phyloP scores from a whole-genome alignment of 2,329 filamentous ascomycete genomes.

The Trichoderma gracile region DNA sequence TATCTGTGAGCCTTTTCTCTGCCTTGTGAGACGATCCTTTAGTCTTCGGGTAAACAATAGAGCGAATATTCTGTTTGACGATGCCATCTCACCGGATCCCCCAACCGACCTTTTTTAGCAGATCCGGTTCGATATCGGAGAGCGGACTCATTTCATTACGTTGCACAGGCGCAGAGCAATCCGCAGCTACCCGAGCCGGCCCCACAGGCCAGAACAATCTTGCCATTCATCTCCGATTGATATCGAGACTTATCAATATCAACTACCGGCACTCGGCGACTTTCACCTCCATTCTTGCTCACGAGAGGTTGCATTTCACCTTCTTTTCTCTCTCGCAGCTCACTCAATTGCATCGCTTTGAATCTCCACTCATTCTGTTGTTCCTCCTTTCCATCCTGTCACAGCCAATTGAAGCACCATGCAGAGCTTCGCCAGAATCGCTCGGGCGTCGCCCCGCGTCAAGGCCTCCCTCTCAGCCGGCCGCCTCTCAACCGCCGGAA shows the following conservation, averaged over 20 bases:
- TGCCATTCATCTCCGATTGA: slow-evolving; percentile 25
- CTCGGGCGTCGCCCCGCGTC: slow-evolving; percentile 37
- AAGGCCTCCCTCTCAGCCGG: slow-evolving; percentile 31
- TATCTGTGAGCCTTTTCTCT: neutral
- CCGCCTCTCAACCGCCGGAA: slow-evolving; percentile 26
- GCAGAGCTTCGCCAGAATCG: slow-evolving; percentile 38
- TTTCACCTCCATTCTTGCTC: neutral
- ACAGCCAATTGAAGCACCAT: slow-evolving; percentile 31
- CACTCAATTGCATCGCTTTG: slow-evolving; percentile 3
- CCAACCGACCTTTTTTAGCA: neutral
- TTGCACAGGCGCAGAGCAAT: neutral
- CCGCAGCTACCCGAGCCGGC: slow-evolving; percentile 32
- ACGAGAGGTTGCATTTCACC: neutral
- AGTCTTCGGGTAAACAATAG: slow-evolving; percentile 16
- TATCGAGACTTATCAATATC: slow-evolving; percentile 10
- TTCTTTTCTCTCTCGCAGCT: slow-evolving; percentile 3
- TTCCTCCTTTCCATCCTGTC: slow-evolving; percentile 10
- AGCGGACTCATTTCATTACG: neutral
- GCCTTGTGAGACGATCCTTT: neutral
- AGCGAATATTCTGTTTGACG: neutral
- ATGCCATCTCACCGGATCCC: neutral
- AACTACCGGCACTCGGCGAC: neutral
- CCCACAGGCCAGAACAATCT: slow-evolving; percentile 29
- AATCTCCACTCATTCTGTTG: slow-evolving; percentile 18
- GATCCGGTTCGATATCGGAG: slow-evolving; percentile 31